Evolutionary conservation across 345 rosid species (phyloP), one percentile per base, ranked within the genome.

Genomic region (Theobroma cacao): DNA sequence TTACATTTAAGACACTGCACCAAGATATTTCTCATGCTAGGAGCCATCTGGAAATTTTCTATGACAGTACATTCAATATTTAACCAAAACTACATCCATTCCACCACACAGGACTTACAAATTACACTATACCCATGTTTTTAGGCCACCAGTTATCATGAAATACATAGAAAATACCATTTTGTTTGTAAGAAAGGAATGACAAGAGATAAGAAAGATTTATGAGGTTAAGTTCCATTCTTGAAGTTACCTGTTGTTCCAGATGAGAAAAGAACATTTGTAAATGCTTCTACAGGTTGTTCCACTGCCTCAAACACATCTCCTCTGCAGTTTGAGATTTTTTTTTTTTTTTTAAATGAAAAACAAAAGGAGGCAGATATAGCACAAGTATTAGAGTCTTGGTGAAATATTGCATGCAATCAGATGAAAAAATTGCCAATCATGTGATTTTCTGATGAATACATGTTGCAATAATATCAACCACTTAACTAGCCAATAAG

Each of bases 201-300:
- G 9, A 62, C 47, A 78, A 26, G 33, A 31, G 34, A 59, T 69
- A 65, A 74, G 74, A 72, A 75, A 72, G 33, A 7, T 36, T 26
- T 47, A 60, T 56, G 67, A 59, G 66, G 40, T 58, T 3, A 72
- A 73, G 34, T 1, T 22, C 52, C 18, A 56, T 78, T 64, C 69
- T 48, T 47, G 15, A 71, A 80, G 77, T 76, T 85, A 95, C 99
- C 99, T 82, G 99, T 95, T 74, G 99, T 95, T 80, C 99, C 99
- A 77, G 99, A 95, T 72, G 99, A 95, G 83, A 95, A 94, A 79
- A 95, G 98, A 34, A 95, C 88, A 83, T 95, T 95, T 78, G 95
- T 90, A 82, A 77, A 88, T 60, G 93, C 95, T 82, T 90, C 99
- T 3, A 91, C 82, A 1, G 98, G 91, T 79, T 83, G 87, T 74